Evolutionary conservation across 495 filamentous ascomycete genomes (phyloP).

Genomic region (Penicillium goetzii): DNA sequence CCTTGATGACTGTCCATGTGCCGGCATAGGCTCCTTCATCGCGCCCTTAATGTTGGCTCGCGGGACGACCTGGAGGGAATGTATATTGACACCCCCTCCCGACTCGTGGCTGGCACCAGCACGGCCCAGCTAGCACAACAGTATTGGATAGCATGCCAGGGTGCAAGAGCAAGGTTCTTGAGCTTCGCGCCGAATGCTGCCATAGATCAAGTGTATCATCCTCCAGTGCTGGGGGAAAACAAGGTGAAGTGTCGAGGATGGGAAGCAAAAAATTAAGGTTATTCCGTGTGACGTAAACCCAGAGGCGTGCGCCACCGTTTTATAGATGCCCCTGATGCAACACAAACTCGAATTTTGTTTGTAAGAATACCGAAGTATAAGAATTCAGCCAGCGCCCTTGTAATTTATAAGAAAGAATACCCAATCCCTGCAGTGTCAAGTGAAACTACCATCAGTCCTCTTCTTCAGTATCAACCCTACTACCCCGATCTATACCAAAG

Average conservation of each 20-base stretch:
- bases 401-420: background rate
- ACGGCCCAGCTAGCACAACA: constrained; percentile 6
- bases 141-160: background rate
- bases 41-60: background rate
- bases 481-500: constrained; percentile 63
- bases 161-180: background rate
- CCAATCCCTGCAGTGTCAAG: background rate
- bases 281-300: background rate
- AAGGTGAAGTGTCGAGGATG: background rate
- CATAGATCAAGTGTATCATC: background rate
- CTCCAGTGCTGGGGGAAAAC: background rate
- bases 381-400: no score
- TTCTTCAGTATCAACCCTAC: background rate
- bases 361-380: background rate
- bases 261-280: background rate
- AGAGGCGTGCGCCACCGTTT: background rate
- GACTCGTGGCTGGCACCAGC: constrained; percentile 6
- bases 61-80: background rate
- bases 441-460: background rate
- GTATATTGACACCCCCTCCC: background rate
- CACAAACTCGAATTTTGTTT: background rate
- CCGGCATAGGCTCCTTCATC: background rate
- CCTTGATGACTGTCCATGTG: background rate
- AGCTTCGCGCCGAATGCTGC: background rate
- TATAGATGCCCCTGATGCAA: background rate